Percentiles rank a stretch among this genome's conserved stretches.
These are phyloP conservation scores for Amniculicola lignicola DNA, from an alignment of 495 filamentous ascomycete genomes.

Conservation along the genomic window DNA sequence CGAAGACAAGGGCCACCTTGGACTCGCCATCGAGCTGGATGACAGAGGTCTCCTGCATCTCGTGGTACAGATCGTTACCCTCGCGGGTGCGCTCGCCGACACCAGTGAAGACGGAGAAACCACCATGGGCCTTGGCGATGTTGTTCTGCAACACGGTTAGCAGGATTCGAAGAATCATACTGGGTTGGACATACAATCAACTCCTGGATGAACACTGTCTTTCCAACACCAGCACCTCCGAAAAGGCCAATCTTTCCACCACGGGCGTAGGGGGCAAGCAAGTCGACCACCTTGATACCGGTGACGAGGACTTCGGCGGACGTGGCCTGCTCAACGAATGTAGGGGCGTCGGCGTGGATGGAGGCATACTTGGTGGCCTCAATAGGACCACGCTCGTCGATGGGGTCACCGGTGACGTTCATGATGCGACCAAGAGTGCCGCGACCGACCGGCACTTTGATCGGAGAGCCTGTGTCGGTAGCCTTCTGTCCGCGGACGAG, in stretches of 20 bases:
- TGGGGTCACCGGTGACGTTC: constrained; percentile 99
- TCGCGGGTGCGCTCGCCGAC: constrained; percentile 99
- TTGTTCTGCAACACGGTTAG: constrained; percentile 66
- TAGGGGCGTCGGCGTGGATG: constrained; percentile 91
- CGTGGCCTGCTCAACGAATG: constrained; percentile 92
- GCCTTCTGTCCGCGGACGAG: constrained; percentile 84
- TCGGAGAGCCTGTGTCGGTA: constrained; percentile 87
- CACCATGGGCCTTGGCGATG: constrained; percentile 99
- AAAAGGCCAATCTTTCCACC: constrained; percentile 99
- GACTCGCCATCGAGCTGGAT: constrained; percentile 98
- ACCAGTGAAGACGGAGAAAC: constrained; percentile 99
- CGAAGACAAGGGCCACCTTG: constrained; percentile 99
- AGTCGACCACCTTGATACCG: constrained; percentile 99
- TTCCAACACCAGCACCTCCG: constrained; percentile 99
- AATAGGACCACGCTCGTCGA: constrained; percentile 98
- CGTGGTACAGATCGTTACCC: constrained; percentile 99
- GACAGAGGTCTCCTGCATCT: constrained; percentile 99
- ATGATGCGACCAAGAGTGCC: constrained; percentile 98
- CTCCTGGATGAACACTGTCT: constrained; percentile 99
- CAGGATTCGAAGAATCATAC: background rate
- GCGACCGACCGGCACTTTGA: constrained; percentile 94
- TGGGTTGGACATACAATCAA: constrained; percentile 64
- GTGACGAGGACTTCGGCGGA: constrained; percentile 93
- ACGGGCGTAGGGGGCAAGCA: constrained; percentile 98
- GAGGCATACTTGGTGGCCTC: constrained; percentile 81